phyloP scores from a whole-genome alignment of 306 rosid species.

The Abrus precatorius region DNA sequence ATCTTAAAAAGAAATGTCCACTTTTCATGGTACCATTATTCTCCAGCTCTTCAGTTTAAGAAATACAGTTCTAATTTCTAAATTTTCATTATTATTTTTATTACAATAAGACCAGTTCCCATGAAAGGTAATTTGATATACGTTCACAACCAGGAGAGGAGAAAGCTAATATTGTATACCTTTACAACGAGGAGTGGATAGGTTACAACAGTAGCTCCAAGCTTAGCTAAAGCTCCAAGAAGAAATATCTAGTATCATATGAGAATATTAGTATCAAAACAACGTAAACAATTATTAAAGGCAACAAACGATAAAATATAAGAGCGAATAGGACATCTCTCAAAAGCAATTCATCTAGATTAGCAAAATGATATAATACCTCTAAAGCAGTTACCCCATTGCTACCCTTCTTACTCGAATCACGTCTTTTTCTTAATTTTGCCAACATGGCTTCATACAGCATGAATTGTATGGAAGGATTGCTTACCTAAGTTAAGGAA shows the following conservation, averaged over 20 bases:
- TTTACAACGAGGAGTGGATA: slow-evolving; percentile 95
- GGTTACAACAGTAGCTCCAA: slow-evolving; percentile 94
- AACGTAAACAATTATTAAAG: slow-evolving; percentile 13
- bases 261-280: slow-evolving; percentile 43
- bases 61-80: neutral
- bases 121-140: slow-evolving; percentile 12
- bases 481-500: slow-evolving; percentile 80
- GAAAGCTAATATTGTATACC: slow-evolving; percentile 60
- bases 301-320: slow-evolving; percentile 26
- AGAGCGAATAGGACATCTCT: slow-evolving; percentile 7
- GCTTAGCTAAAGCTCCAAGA: slow-evolving; percentile 95
- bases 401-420: slow-evolving; percentile 54
- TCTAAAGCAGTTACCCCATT: slow-evolving; percentile 76
- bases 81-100: slow-evolving; percentile 8
- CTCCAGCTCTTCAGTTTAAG: neutral
- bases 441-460: slow-evolving; percentile 86
- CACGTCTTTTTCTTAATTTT: slow-evolving; percentile 73
- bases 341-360: neutral
- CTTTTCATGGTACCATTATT: neutral
- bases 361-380: slow-evolving; percentile 60
- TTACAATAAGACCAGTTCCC: neutral
- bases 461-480: slow-evolving; percentile 98
- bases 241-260: slow-evolving; percentile 72
- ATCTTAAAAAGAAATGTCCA: neutral
- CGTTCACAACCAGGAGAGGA: neutral